A percentile compares a stretch with the other conserved stretches of the same genome.
phyloP scores from a whole-genome alignment of 1,284 basidiomycete species.

The Trametes versicolor region DNA sequence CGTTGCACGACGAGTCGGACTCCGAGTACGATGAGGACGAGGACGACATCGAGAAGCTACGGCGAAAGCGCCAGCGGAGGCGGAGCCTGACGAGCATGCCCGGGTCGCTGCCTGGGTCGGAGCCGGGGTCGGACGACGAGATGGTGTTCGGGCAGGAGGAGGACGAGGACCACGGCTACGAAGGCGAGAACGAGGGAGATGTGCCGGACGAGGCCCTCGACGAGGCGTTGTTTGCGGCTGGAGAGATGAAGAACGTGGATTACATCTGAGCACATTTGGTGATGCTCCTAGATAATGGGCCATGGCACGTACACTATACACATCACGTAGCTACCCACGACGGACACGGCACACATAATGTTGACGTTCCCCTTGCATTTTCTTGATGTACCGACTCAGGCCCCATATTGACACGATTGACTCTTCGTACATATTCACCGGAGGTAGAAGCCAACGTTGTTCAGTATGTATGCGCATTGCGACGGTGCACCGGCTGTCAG shows the following conservation, averaged over 20 bases:
- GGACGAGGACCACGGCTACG: slow-evolving; percentile 51
- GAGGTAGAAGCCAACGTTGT: too few species aligned
- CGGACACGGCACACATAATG: background rate
- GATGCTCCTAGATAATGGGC: background rate
- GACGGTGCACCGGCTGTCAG: too few species aligned
- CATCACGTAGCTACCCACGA: background rate
- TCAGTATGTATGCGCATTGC: too few species aligned
- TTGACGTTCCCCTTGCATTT: background rate
- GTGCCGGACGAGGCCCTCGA: slow-evolving; percentile 75
- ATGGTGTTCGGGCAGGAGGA: slow-evolving; percentile 65
- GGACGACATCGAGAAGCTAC: slow-evolving; percentile 49
- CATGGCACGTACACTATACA: slow-evolving; percentile 9
- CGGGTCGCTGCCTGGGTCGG: slow-evolving; percentile 66
- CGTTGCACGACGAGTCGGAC: slow-evolving; percentile 63
- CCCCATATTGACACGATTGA: too few species aligned
- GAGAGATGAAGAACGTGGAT: slow-evolving; percentile 87
- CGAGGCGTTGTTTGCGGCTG: slow-evolving; percentile 82
- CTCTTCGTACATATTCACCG: too few species aligned
- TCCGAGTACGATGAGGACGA: slow-evolving; percentile 55
- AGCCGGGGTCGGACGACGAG: slow-evolving; percentile 50
- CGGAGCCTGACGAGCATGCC: slow-evolving; percentile 85
- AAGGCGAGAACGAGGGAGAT: slow-evolving; percentile 53
- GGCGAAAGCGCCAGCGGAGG: slow-evolving; percentile 53
- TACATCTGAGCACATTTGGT: slow-evolving; percentile 57
- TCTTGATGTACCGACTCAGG: too few species aligned